These are phyloP conservation scores for Metschnikowia borealis DNA, from an alignment of 805 yeast species.

Conservation along the genomic window DNA sequence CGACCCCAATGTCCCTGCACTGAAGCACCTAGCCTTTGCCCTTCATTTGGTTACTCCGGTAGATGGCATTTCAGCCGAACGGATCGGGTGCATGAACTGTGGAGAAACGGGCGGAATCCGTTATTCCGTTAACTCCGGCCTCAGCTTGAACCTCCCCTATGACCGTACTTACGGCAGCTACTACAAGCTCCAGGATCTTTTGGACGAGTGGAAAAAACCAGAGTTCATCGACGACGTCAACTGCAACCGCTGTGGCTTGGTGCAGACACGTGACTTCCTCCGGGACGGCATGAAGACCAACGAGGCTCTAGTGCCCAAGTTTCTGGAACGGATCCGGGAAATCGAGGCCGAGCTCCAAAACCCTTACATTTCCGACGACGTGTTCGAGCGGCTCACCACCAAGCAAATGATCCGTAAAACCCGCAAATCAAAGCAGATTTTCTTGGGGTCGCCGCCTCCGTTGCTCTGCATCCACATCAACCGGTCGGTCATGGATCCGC, in stretches of 20 bases:
- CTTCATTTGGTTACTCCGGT: conserved; percentile 76
- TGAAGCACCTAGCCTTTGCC: conserved; percentile 44
- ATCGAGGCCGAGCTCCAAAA: conserved; percentile 49
- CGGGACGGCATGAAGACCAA: conserved; percentile 33
- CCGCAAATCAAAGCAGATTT: conserved; percentile 78
- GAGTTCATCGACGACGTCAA: conserved; percentile 92
- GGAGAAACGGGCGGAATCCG: conserved; percentile 94
- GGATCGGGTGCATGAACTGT: conserved; percentile 87
- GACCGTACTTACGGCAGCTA: conserved; percentile 35
- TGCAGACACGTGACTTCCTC: conserved; percentile 53
- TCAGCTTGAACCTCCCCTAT: conserved; percentile 64
- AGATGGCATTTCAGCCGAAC: conserved; percentile 82
- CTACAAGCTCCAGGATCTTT: conserved; percentile 45
- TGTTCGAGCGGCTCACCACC: conserved; percentile 68
- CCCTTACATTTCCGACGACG: conserved; percentile 75
- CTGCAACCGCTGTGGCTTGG: conserved; percentile 87
- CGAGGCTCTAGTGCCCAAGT: conserved; percentile 28
- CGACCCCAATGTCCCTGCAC: conserved; percentile 60
- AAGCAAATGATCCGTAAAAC: conserved; percentile 71
- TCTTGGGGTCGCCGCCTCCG: conserved; percentile 78
- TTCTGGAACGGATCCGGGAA: conserved; percentile 25
- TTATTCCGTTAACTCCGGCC: conserved; percentile 70
- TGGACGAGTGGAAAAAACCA: conserved; percentile 66
- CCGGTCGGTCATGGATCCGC: conserved; percentile 88
- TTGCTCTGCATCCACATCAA: conserved; percentile 82